Evolutionary conservation across 129 eudicot species (phyloP), one percentile per base, ranked within the genome.

Genomic region (Ambrosia trifida): DNA sequence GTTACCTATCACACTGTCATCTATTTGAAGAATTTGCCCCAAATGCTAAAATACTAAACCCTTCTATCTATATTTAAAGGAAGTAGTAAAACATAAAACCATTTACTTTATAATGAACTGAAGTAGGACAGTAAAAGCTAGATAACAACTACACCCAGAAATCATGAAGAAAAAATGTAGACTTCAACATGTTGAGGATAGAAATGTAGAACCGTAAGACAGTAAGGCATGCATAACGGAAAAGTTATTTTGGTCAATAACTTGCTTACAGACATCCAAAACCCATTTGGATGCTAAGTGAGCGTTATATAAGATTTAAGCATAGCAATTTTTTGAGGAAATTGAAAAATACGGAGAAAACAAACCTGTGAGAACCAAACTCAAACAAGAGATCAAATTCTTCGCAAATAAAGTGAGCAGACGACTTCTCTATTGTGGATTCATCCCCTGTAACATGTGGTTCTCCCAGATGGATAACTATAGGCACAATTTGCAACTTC

Each of bases 361-460:
- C 84, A 72, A 62, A 92, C 98, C 98, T 89, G 56, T 81, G 83
- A 79, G 86, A 87, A 73, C 89, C 91, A 77, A 89, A 69, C 68
- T 92, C 91, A 78, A 89, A 82, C 78, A 84, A 84, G 82, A 92
- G 81, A 58, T 89, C 80, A 44, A 91, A 82, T 68, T 92, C 98
- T 84, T 92, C 96, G 72, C 98, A 92, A 67, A 74, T 72, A 75
- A 92, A 84, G 73, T 91, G 83, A 79, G 87, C 78, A 62, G 76
- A 64, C 46, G 80, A 72, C 74, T 80, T 82, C 24, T 84, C 91
- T 20, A 67, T 65, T 70, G 57, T 72, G 66, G 79, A 58, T 61
- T 74, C 70, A 68, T 82, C 85, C 68, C 76, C 59, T 18, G 76
- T 82, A 35, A 69, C 49, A 31, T 76, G 81, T 41, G 82, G 76